Evolutionary conservation across 2,329 filamentous ascomycete species (phyloP).

Genomic region (Rhexocercosporidium sp.): DNA sequence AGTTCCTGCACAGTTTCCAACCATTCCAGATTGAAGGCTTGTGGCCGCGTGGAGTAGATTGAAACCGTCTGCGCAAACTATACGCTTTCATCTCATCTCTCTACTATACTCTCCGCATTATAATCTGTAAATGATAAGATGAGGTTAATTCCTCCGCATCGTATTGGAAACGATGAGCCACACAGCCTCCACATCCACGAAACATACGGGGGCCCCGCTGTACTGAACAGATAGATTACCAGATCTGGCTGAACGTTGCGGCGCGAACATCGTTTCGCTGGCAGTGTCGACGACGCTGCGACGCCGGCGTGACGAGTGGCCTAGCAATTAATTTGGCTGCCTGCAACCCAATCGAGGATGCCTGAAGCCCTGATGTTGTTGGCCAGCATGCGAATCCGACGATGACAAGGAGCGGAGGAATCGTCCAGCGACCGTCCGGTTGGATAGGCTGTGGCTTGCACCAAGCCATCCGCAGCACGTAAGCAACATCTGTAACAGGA

Average conservation of each 20-base stretch:
- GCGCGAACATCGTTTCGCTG: background rate
- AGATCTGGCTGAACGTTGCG: conserved; percentile 7
- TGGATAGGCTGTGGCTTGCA: conserved; percentile 7
- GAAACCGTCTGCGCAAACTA: background rate
- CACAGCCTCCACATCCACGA: conserved; percentile 29
- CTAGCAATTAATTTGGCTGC: conserved; percentile 26
- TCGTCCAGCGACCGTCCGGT: conserved; percentile 8
- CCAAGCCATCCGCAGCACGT: conserved; percentile 20
- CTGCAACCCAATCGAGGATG: conserved; percentile 25
- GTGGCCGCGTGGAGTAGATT: background rate
- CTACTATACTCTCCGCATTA: background rate
- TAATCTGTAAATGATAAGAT: conserved; percentile 5
- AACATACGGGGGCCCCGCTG: conserved; percentile 8
- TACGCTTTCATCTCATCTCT: conserved; percentile 6
- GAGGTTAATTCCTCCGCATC: conserved; percentile 16
- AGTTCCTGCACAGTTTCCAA: background rate
- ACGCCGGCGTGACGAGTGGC: conserved; percentile 15
- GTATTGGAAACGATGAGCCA: conserved; percentile 7
- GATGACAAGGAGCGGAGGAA: conserved; percentile 10
- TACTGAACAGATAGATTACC: conserved; percentile 10
- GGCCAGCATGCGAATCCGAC: conserved; percentile 13
- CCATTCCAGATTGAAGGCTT: too few relatives aligned
- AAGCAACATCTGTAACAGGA: conserved; percentile 21
- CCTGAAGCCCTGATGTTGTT: conserved; percentile 13
- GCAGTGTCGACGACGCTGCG: conserved; percentile 9